Evolutionary conservation across 352 stramenopile genomes (phyloP), one percentile per base, ranked within the genome.

Genomic region (Halophytophthora polymorphica): DNA sequence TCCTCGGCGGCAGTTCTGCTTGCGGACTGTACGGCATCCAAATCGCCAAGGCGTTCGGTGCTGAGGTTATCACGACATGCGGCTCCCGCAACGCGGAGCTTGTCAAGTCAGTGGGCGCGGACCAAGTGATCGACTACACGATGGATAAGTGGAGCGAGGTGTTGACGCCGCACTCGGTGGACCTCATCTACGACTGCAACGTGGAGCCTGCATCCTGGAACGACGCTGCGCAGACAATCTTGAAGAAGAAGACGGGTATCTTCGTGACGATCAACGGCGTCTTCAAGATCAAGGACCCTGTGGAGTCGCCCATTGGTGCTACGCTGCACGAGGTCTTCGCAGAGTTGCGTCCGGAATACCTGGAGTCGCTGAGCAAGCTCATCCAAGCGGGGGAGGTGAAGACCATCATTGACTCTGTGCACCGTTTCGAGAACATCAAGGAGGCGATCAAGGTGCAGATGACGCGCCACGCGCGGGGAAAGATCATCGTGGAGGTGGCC

Each of bases 101-200:
- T 39, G 72, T 84, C 23, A 37, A 51, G 23, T 61, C 51, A 21
- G 38, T 69, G 7, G 73, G 64, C 15, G 60, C 50, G 3, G 63
- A 76, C 33, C 51, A 73, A 22, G 50, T 83, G 34, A 64, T 88
- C 18, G 71, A 85, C 44, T 88, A 88, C 58, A 80, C 62, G 2
- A 56, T 73, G 54, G 45, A 56, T 14, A 61, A 49, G 43, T 56
- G 50, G 60, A 31, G 21, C 31, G 28, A 64, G 37, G 51, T 50
- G 71, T 13, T 61, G 6, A 36, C 22, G 6, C 1, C 28, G 17
- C 34, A 51, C 34, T 55, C 45, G 22, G 49, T 66, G 12, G 51
- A 66, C 37, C 22, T 66, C 31, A 36, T 66, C 41, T 66, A 66
- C 47, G 56, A 55, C 46, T 50, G 35, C 22, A 39, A 29, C 22